These are phyloP conservation scores for Citrus unshiu DNA, from an alignment of 345 rosid genomes.

Conservation along the genomic window DNA sequence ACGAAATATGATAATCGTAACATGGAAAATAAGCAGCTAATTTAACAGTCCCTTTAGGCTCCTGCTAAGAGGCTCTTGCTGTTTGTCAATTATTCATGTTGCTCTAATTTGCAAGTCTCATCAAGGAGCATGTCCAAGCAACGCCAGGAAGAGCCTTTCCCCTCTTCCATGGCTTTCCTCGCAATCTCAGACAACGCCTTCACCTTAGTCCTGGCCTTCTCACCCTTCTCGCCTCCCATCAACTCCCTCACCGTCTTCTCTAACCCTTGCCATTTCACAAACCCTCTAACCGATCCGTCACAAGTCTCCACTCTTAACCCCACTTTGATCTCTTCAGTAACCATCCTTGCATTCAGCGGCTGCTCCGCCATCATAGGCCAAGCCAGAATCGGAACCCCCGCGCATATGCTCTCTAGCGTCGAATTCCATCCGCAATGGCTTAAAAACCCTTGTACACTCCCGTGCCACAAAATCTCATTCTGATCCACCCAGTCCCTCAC, in stretches of 20 bases:
- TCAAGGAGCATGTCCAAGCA: conserved; percentile 39
- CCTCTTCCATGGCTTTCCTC: conserved; percentile 41
- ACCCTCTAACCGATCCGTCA: conserved; percentile 39
- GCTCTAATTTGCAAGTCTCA: conserved; percentile 18
- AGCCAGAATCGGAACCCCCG: conserved; percentile 69
- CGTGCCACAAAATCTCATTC: conserved; percentile 50
- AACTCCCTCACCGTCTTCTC: conserved; percentile 47
- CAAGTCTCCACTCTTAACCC: conserved; percentile 56
- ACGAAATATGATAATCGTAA: too few relatives aligned
- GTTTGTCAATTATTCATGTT: neutral
- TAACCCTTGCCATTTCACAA: conserved; percentile 44
- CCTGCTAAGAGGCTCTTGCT: too few relatives aligned
- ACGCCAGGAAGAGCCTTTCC: conserved; percentile 62
- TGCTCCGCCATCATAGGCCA: conserved; percentile 89
- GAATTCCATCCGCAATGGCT: conserved; percentile 97
- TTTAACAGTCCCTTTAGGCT: too few relatives aligned
- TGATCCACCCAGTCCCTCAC: conserved; percentile 76
- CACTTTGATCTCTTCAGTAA: conserved; percentile 57
- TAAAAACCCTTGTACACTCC: conserved; percentile 54
- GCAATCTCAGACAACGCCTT: conserved; percentile 45
- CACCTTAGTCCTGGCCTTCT: conserved; percentile 37
- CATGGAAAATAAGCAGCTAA: too few relatives aligned
- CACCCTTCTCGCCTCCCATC: conserved; percentile 67
- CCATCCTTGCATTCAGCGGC: conserved; percentile 55
- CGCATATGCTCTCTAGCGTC: conserved; percentile 57